Evolutionary conservation across 768 basidiomycete genomes (phyloP).

Genomic region (Polyporus arcularius): DNA sequence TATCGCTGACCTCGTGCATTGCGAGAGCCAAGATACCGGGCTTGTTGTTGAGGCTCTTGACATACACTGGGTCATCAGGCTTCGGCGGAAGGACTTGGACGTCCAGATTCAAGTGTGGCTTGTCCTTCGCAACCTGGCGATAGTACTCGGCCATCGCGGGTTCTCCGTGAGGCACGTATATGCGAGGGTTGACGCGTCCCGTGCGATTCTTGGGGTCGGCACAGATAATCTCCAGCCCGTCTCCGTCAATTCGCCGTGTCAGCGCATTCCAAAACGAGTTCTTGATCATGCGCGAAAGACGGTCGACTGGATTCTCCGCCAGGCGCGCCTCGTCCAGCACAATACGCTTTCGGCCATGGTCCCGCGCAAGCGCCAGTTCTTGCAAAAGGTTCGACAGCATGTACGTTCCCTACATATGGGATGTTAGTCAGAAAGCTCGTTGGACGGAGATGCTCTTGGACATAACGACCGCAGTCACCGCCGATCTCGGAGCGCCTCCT

Average conservation of each 20-base stretch:
- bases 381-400: conserved; percentile 99
- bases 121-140: conserved; percentile 82
- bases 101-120: conserved; percentile 92
- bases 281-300: conserved; percentile 95
- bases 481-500: background rate
- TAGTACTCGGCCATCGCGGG: conserved; percentile 97
- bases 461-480: background rate
- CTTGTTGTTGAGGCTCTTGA: conserved; percentile 91
- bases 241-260: conserved; percentile 94
- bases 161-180: conserved; percentile 94
- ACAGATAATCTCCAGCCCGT: conserved; percentile 95
- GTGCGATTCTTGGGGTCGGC: conserved; percentile 98
- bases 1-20: conserved; percentile 89
- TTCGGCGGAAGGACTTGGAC: conserved; percentile 88
- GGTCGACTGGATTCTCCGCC: conserved; percentile 96
- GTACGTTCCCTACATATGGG: conserved; percentile 79
- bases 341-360: conserved; percentile 93
- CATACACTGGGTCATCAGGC: conserved; percentile 84
- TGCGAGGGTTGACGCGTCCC: conserved; percentile 84
- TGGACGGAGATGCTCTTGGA: background rate
- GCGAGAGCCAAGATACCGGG: conserved; percentile 94
- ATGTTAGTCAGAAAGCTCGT: background rate
- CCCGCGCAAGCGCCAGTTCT: conserved; percentile 94
- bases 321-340: conserved; percentile 98
- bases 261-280: conserved; percentile 98